Conservation (phyloP, 352 stramenopile species). For the Phytophthora tentaculata region DNA sequence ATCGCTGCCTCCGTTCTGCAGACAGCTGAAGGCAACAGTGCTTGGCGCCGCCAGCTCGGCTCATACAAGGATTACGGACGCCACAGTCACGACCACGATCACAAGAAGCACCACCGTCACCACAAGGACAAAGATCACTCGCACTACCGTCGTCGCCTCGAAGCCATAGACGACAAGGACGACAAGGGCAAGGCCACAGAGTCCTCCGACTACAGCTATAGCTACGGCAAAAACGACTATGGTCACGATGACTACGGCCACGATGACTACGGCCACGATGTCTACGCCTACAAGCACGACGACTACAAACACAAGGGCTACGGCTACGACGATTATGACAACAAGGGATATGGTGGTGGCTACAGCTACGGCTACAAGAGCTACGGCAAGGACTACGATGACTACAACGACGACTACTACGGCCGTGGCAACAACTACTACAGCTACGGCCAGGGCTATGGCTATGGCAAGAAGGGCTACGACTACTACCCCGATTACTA, state of each 20-base stretch:
- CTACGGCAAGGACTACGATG: no score
- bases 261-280: no score
- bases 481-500: no score
- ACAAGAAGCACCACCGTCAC: background rate
- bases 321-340: background rate
- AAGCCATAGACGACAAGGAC: background rate
- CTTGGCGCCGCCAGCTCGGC: no score
- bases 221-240: background rate
- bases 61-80: no score
- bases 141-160: background rate
- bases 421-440: no score
- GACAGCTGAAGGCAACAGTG: no score
- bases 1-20: no score
- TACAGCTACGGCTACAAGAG: background rate
- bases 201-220: background rate
- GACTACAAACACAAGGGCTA: constrained; percentile 11
- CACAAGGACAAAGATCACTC: background rate
- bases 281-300: constrained; percentile 3
- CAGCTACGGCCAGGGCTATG: background rate
- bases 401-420: no score
- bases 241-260: constrained; percentile 13
- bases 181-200: background rate
- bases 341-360: constrained; percentile 2
- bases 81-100: no score
- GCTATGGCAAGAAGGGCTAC: no score